A percentile compares a stretch with the other conserved stretches of the same genome.
Conservation (phyloP, 441 rosid species). For the Pelargonium fulgidum region DNA sequence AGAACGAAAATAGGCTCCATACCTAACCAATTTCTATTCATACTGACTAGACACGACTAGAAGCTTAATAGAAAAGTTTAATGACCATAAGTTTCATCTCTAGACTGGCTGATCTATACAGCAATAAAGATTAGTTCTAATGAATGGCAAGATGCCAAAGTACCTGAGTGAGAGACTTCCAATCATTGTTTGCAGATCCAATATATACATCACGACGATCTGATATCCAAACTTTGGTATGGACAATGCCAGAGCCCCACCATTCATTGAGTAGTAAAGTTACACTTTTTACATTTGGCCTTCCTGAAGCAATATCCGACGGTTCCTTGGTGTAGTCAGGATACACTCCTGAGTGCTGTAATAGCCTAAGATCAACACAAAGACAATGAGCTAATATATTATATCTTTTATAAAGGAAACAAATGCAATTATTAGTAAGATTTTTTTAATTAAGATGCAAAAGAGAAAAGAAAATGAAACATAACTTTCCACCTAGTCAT, state of each 20-base stretch:
- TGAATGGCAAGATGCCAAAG: neutral
- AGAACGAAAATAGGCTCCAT: too few relatives aligned
- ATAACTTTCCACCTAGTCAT: too few relatives aligned
- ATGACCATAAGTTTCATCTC: too few relatives aligned
- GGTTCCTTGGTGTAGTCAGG: slow-evolving; percentile 72
- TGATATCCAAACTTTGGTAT: slow-evolving; percentile 87
- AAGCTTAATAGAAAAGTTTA: too few relatives aligned
- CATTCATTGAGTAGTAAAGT: slow-evolving; percentile 60
- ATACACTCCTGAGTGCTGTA: slow-evolving; percentile 74
- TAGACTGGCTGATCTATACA: too few relatives aligned
- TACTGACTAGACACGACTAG: too few relatives aligned
- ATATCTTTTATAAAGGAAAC: neutral
- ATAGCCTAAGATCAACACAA: slow-evolving; percentile 31
- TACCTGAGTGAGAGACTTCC: slow-evolving; percentile 95
- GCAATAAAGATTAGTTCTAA: too few relatives aligned
- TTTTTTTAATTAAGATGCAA: neutral
- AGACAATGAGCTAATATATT: neutral
- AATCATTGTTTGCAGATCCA: slow-evolving; percentile 87
- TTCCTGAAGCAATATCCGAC: slow-evolving; percentile 54
- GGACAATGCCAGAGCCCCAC: slow-evolving; percentile 88
- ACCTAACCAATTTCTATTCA: too few relatives aligned
- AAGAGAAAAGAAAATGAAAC: neutral
- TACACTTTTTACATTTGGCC: slow-evolving; percentile 58
- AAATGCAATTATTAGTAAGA: neutral
- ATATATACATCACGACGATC: slow-evolving; percentile 65